phyloP scores from a whole-genome alignment of 352 stramenopile species.

The Phytophthora cryptogea region DNA sequence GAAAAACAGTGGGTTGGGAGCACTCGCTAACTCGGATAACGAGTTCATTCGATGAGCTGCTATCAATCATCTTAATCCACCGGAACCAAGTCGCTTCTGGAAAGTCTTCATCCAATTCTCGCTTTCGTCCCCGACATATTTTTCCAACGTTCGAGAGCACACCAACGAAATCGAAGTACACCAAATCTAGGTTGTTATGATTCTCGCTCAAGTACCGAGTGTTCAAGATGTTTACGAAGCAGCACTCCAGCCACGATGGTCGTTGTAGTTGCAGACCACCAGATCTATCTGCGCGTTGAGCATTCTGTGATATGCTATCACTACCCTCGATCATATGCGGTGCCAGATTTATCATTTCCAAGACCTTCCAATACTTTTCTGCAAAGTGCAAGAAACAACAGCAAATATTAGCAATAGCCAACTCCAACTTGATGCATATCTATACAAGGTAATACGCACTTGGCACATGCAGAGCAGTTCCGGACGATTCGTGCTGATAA shows the following conservation, averaged over 20 bases:
- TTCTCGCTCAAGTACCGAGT: conserved; percentile 31
- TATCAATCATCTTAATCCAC: conserved; percentile 73
- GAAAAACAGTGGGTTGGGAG: conserved; percentile 53
- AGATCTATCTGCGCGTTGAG: neutral
- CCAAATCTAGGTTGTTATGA: conserved; percentile 8
- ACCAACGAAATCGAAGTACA: conserved; percentile 73
- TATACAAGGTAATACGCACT: conserved; percentile 24
- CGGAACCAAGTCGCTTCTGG: conserved; percentile 38
- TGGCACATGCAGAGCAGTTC: conserved; percentile 40
- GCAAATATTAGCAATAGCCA: conserved; percentile 1
- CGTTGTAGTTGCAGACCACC: conserved; percentile 7
- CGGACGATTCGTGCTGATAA: conserved; percentile 41
- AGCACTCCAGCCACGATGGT: conserved; percentile 51
- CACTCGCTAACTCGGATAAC: conserved; percentile 47
- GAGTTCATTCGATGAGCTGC: conserved; percentile 48
- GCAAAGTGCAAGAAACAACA: neutral
- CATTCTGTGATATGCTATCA: conserved; percentile 4
- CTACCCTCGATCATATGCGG: conserved; percentile 16
- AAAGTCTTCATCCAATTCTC: conserved; percentile 12
- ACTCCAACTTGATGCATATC: neutral
- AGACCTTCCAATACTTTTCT: conserved; percentile 67
- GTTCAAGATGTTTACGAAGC: conserved; percentile 45
- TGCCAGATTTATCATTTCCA: conserved; percentile 41
- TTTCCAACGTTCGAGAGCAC: conserved; percentile 58
- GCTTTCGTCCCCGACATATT: conserved; percentile 42